These are phyloP conservation scores for Condylostoma magnum DNA, from an alignment of 169 alveolate species.

Conservation along the genomic window DNA sequence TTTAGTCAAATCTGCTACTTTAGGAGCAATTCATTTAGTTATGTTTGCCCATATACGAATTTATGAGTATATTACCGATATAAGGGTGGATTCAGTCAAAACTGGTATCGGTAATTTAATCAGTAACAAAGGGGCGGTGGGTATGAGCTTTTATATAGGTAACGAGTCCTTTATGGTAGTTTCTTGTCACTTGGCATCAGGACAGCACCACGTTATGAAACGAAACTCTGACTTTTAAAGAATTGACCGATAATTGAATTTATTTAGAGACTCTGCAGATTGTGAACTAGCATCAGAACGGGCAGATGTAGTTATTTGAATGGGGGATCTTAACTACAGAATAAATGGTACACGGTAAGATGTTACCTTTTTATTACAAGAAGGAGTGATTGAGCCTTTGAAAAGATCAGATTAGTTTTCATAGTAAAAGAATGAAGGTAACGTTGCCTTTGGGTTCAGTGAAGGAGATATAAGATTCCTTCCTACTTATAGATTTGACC, in stretches of 20 bases:
- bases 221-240: slow-evolving; percentile 4
- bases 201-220: not conserved
- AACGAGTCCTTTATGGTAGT: not conserved
- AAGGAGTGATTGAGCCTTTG: not conserved
- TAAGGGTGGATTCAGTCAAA: not conserved
- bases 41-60: slow-evolving; percentile 18
- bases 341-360: slow-evolving; percentile 21
- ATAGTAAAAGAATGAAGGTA: not conserved
- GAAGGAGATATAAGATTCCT: slow-evolving; percentile 25
- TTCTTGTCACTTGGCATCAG: slow-evolving; percentile 10
- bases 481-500: slow-evolving; percentile 41
- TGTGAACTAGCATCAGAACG: not conserved
- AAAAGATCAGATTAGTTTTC: not conserved
- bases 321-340: slow-evolving; percentile 23
- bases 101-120: slow-evolving; percentile 22
- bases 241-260: not conserved
- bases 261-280: not conserved
- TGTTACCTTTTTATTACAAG: not conserved
- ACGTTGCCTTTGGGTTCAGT: not conserved
- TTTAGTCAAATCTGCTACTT: not conserved
- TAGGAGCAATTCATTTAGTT: slow-evolving; percentile 18
- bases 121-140: slow-evolving; percentile 18
- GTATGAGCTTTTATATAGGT: not conserved
- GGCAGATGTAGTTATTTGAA: not conserved
- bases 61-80: not conserved